Base-by-base conservation (phyloP, 108 stramenopile species). In the Mediolabrus comicus region DNA sequence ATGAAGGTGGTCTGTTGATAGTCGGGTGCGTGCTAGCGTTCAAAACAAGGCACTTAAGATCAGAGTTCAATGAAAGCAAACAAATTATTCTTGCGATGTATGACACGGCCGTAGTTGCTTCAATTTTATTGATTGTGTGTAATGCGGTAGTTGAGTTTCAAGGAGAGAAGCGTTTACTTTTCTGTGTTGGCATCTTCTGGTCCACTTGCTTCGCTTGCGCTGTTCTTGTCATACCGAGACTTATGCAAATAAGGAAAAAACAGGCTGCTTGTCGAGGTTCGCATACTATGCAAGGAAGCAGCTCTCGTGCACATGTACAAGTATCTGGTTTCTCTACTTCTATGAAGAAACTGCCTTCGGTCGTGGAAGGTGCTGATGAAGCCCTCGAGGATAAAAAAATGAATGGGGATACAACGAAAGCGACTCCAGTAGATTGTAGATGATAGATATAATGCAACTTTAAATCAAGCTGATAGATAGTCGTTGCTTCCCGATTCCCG, bases 11-110 rank as follows among this genome's bases (percentile, higher is more conserved):
- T 11, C 53, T 80, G 25, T 53, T 84, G 1, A 36, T 77, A 24
- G 54, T 57, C 14, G 83, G 83, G 4, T 84, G 83, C 30, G 28
- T 73, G 29, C 53, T 81, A 52, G 72, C 83, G 6, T 84, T 43
- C 38, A 60, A 64, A 33, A 81, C 83, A 16, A 63, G 83, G 29
- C 74, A 84, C 63, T 53, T 84, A 52, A 34, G 72, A 11, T 39
- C 52, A 8, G 49, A 59, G 4, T 77, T 81, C 55, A 71, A 71
- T 10, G 79, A 84, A 30, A 53, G 66, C 4, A 80, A 81, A 43
- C 74, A 79, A 57, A 64, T 84, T 32, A 62, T 84, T 9, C 66
- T 81, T 62, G 63, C 79, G 59, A 81, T 84, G 71, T 83, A 83
- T 62, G 74, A 83, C 26, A 74, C 78, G 36, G 76, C 71, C 34